Conservation (phyloP, 2,329 filamentous ascomycete genomes). For the Chalaropsis thielavioides region DNA sequence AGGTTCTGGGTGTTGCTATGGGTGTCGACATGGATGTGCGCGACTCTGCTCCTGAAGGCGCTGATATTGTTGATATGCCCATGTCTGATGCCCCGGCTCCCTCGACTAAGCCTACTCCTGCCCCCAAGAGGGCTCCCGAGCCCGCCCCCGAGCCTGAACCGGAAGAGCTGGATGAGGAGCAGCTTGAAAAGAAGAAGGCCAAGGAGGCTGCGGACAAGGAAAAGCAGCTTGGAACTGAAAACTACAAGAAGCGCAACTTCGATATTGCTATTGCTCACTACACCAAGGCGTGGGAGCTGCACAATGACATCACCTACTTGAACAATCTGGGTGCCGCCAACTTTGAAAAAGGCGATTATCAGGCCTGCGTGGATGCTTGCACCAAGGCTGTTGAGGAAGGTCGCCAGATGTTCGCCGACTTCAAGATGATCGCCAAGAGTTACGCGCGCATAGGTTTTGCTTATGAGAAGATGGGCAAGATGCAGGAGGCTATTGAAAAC, state of each 20-base stretch:
- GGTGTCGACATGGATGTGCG: constrained; percentile 70
- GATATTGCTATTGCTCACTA: constrained; percentile 92
- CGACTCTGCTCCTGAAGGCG: constrained; percentile 24
- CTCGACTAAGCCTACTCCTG: constrained; percentile 29
- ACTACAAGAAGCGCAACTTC: constrained; percentile 97
- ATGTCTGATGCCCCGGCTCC: constrained; percentile 55
- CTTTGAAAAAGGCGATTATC: constrained; percentile 91
- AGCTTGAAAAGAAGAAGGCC: constrained; percentile 68
- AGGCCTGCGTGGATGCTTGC: constrained; percentile 74
- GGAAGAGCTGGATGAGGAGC: constrained; percentile 69
- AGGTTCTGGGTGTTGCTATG: constrained; percentile 85
- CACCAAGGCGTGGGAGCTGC: constrained; percentile 79
- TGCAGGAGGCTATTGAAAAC: constrained; percentile 66
- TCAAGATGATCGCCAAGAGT: constrained; percentile 97
- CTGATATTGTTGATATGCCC: constrained; percentile 45
- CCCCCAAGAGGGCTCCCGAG: constrained; percentile 29
- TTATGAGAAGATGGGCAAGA: constrained; percentile 78
- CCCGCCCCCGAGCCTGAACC: constrained; percentile 46
- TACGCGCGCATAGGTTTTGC: constrained; percentile 89
- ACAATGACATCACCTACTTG: constrained; percentile 95
- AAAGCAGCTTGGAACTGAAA: constrained; percentile 84
- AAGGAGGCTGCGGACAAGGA: constrained; percentile 89
- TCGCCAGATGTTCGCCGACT: constrained; percentile 79
- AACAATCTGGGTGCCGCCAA: constrained; percentile 91
- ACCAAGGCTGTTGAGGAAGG: constrained; percentile 81